Conservation (phyloP, 306 rosid genomes). For the Quercus dentata region DNA sequence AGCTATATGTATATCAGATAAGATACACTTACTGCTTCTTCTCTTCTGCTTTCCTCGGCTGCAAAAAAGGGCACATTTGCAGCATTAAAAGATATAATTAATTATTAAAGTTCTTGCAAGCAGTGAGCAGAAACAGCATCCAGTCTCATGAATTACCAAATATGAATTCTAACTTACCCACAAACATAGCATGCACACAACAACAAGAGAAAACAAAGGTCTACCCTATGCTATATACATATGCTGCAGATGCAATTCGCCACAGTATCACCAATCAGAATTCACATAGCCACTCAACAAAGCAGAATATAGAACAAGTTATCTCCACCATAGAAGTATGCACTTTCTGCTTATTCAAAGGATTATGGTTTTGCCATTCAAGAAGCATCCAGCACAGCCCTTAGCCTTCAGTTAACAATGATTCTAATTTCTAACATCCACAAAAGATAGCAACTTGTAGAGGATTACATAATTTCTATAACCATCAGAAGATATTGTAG, state of each 20-base stretch:
- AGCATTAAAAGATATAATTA: neutral
- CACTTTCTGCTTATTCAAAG: neutral
- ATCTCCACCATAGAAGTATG: neutral
- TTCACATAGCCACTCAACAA: neutral
- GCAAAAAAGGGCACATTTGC: slow-evolving; percentile 29
- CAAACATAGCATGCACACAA: neutral
- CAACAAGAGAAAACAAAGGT: neutral
- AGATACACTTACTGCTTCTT: slow-evolving; percentile 53
- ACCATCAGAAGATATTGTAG: too few relatives aligned
- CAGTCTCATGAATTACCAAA: neutral
- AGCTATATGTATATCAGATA: neutral
- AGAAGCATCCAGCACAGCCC: neutral
- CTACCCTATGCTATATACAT: neutral
- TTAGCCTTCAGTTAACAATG: neutral
- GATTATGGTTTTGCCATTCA: neutral
- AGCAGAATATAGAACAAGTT: neutral
- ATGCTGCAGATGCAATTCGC: neutral
- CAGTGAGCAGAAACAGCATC: neutral
- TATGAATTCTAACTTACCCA: neutral
- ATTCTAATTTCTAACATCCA: neutral
- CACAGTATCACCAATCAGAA: neutral
- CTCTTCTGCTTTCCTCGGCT: slow-evolving; percentile 94
- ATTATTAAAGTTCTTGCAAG: neutral
- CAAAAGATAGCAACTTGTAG: too few relatives aligned
- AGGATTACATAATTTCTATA: too few relatives aligned